These are phyloP conservation scores for Sarocladiaceae sp. DNA, from an alignment of 2,329 filamentous ascomycete species.

Conservation along the genomic window DNA sequence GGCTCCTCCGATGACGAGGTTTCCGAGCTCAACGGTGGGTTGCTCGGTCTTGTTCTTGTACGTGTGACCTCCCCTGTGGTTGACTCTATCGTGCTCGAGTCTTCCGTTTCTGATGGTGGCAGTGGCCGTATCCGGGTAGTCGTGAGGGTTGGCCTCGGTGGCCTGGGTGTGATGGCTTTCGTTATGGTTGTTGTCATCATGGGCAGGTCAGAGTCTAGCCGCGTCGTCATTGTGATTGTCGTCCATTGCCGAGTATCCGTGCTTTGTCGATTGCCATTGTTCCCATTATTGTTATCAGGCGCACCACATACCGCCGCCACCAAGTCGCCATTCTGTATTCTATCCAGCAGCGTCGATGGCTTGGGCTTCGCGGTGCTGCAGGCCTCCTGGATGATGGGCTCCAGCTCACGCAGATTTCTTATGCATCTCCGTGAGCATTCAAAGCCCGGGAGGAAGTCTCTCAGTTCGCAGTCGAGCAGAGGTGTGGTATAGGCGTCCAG, in stretches of 20 bases:
- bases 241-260: neutral
- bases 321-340: constrained; percentile 3
- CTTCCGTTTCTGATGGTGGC: neutral
- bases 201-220: neutral
- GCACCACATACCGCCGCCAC: constrained; percentile 4
- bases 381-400: constrained; percentile 21
- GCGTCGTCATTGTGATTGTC: neutral
- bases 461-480: constrained; percentile 28
- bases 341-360: constrained; percentile 2
- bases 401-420: constrained; percentile 19
- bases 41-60: neutral
- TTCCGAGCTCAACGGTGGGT: neutral
- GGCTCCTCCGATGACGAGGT: neutral
- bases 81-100: no score
- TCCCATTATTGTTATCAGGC: neutral
- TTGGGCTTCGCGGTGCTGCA: constrained; percentile 1
- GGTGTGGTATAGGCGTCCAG: constrained; percentile 34
- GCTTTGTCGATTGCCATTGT: neutral
- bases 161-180: constrained; percentile 6
- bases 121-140: neutral
- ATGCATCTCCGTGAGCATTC: constrained; percentile 33
- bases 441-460: constrained; percentile 28
- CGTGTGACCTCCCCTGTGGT: neutral
- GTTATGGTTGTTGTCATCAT: neutral
- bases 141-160: neutral